phyloP scores from a whole-genome alignment of 768 basidiomycete genomes.

The Hygrocybe punicea region DNA sequence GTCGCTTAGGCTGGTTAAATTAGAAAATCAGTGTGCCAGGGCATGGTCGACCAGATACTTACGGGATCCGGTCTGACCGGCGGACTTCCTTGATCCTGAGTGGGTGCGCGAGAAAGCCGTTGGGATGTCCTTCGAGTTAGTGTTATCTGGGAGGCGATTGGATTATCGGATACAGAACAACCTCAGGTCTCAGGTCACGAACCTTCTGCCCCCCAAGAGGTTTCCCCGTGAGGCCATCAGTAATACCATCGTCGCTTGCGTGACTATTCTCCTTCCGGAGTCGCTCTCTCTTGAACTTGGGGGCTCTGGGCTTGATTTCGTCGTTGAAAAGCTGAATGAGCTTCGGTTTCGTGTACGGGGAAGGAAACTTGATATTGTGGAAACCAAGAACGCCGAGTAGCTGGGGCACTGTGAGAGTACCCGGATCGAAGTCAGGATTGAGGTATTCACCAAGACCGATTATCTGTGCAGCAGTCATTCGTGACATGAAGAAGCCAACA shows the following conservation, averaged over 20 bases:
- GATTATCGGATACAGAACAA: slow-evolving; percentile 3
- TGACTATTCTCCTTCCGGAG: slow-evolving; percentile 62
- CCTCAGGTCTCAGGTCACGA: slow-evolving; percentile 8
- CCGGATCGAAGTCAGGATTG: slow-evolving; percentile 71
- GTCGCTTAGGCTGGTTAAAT: slow-evolving; percentile 61
- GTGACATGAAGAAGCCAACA: slow-evolving; percentile 54
- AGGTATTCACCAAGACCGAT: slow-evolving; percentile 76
- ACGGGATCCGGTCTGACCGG: slow-evolving; percentile 55
- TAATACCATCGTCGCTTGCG: slow-evolving; percentile 80
- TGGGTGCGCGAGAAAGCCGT: slow-evolving; percentile 57
- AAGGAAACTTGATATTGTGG: slow-evolving; percentile 72
- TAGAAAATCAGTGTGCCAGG: slow-evolving; percentile 13
- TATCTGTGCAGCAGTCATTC: slow-evolving; percentile 73
- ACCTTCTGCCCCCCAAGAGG: slow-evolving; percentile 55
- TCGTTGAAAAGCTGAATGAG: slow-evolving; percentile 75
- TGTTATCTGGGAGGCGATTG: slow-evolving; percentile 12
- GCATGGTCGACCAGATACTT: slow-evolving; percentile 25
- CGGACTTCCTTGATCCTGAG: slow-evolving; percentile 41
- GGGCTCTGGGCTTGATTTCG: slow-evolving; percentile 60
- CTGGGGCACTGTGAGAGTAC: slow-evolving; percentile 73
- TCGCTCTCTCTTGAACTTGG: slow-evolving; percentile 60
- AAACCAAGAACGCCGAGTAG: slow-evolving; percentile 72
- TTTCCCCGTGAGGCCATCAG: slow-evolving; percentile 77
- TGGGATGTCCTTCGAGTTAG: slow-evolving; percentile 56
- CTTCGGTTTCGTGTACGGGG: slow-evolving; percentile 73